Conservation (phyloP, 345 rosid species). For the Schrenkiella parvula region DNA sequence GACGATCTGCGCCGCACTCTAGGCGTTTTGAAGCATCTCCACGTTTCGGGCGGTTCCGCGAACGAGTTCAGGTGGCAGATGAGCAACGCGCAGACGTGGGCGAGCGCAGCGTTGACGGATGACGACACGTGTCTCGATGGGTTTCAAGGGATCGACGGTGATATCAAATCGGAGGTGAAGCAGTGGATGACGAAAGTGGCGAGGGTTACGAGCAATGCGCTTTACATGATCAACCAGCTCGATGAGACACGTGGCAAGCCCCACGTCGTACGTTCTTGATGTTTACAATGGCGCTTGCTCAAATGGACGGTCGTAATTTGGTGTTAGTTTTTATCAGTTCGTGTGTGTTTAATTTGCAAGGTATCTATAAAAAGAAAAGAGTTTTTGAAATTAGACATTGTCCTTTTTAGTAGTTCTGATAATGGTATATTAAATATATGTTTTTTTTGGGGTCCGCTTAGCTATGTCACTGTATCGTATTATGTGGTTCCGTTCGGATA, state of each 20-base stretch:
- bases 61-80: constrained; percentile 56
- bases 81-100: constrained; percentile 86
- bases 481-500: not conserved
- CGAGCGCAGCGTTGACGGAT: constrained; percentile 74
- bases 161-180: constrained; percentile 44
- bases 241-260: constrained; percentile 36
- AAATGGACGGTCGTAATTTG: constrained; percentile 20
- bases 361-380: not conserved
- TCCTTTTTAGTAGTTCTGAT: not conserved
- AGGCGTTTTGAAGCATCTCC: constrained; percentile 51
- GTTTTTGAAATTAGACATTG: not conserved
- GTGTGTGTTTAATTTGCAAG: not conserved
- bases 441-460: not conserved
- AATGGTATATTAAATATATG: not conserved
- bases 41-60: constrained; percentile 2
- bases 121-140: constrained; percentile 94
- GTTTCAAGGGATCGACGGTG: constrained; percentile 43
- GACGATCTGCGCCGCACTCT: constrained; percentile 60
- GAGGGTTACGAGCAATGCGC: constrained; percentile 75
- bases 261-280: constrained; percentile 25
- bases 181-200: constrained; percentile 56
- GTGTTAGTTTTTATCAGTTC: not conserved
- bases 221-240: constrained; percentile 71
- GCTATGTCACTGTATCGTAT: constrained; percentile 1
- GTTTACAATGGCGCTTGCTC: not conserved